Base-by-base conservation (phyloP, 768 basidiomycete genomes). In the Lentinula sp. region DNA sequence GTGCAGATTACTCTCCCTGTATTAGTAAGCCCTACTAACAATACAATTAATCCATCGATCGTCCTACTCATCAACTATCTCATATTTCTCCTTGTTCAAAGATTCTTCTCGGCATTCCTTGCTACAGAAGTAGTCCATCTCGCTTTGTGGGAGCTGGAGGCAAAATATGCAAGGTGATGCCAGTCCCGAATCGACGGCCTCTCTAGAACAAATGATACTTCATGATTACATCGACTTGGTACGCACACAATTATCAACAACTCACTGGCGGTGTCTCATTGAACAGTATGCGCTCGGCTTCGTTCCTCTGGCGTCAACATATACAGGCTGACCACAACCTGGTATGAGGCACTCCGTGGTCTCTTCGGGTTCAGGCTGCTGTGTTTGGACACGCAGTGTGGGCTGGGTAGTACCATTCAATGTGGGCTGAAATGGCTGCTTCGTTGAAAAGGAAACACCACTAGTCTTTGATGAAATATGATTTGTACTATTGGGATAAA, bases 121-220 rank as follows among this genome's bases (percentile, higher is more conserved):
- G 16, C 82, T 77, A 65, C 86, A 88, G 68, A 88, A 88, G 68
- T 87, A 85, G 72, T 88, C 85, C 4, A 68, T 73, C 42, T 77
- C 77, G 60, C 80, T 79, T 68, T 88, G 86, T 21, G 86, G 86
- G 62, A 81, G 73, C 45, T 72, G 75, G 65, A 84, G 70, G 65
- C 86, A 88, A 84, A 87, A 83, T 65, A 88, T 86, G 64, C 86
- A 87, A 9, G 81, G 78, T 13, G 75, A 67, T 37, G 73, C 80
- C 37, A 85, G 65, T 32, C 85, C 83, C 16, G 77, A 71, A 15
- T 68, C 71, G 11, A 87, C 84, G 0, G 84, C 85, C 66, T 87
- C 84, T 70, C 86, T 87, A 62, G 7, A 65, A n/a, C n/a, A 45
- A 42, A 35, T 35, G 58, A 21, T 49, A 15, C 53, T 64, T 59